Evolutionary conservation across 2,329 filamentous ascomycete species (phyloP), one percentile per base, ranked within the genome.

Genomic region (Huntiella omanensis): DNA sequence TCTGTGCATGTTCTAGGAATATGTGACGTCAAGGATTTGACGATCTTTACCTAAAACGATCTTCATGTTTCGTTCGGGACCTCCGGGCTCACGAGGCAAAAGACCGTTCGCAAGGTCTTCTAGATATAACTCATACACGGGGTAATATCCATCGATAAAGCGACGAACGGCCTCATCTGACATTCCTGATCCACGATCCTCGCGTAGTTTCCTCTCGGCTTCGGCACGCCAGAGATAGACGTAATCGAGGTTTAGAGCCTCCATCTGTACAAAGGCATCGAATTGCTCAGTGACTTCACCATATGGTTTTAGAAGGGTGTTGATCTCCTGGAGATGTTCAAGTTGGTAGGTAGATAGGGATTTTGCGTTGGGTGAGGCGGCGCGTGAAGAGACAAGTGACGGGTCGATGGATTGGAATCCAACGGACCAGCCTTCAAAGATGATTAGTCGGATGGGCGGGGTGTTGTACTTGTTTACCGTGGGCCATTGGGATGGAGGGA

Each of bases 381-480:
- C 64, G 53, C 68, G 68, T 3, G 75, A 58, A 22, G 68, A 66
- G 3, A 73, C 58, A 4, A 70, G 66, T n/a, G 63, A 57, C 0
- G 68, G 60, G 28, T 63, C 54, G 10, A 87, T 60, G 0, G 80
- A 61, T 4, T 77, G 75, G 62, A 94, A 94, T 2, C 85, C 87
- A 10, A 93, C 76, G 59, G 81, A 91, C 87, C 86, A 94, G 13
- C 87, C 86, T 60, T 95, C 86, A 52, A 94, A 77, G 44, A 94
- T 73, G 16, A 94, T 70, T 5, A 88, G 74, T 17, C 71, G 61
- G 17, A 72, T 61, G n/a, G 60, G 64, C 2, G 57, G 59, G 45
- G 71, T 65, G 6, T 68, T 69, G 0, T 60, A 62, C 40, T 58
- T 62, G 53, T 75, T 75, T 49, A 80, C 68, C 11, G 57, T 56